These are phyloP conservation scores for Cornus florida DNA, from an alignment of 148 eudicot genomes.

Conservation along the genomic window DNA sequence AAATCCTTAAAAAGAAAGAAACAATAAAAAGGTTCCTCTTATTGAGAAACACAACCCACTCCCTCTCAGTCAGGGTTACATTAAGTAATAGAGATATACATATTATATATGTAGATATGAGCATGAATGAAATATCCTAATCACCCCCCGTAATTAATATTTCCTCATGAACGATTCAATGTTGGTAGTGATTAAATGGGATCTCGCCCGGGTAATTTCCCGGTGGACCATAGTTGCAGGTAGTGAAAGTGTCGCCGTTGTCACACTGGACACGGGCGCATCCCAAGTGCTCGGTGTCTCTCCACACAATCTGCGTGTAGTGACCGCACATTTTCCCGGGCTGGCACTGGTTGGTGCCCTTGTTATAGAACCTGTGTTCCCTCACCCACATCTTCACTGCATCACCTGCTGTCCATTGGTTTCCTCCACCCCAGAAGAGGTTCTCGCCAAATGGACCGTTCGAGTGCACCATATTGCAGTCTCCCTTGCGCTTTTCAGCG, in stretches of 20 bases:
- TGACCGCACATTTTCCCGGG: slow-evolving; percentile 19
- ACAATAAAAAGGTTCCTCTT: too few species aligned
- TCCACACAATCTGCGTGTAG: slow-evolving; percentile 26
- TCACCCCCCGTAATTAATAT: too few species aligned
- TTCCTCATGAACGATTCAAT: too few species aligned
- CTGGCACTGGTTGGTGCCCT: neutral
- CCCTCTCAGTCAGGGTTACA: too few species aligned
- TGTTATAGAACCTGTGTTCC: slow-evolving; percentile 3
- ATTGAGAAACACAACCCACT: too few species aligned
- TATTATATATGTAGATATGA: too few species aligned
- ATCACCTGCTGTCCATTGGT: too few species aligned
- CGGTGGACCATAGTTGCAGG: slow-evolving; percentile 22
- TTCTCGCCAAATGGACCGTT: slow-evolving; percentile 21
- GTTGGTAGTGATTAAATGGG: neutral
- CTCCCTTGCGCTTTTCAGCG: neutral
- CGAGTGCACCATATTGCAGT: slow-evolving; percentile 15
- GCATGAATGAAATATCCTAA: too few species aligned
- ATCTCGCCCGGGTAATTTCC: slow-evolving; percentile 18
- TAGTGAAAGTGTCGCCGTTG: neutral
- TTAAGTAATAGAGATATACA: too few species aligned
- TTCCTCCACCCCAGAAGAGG: slow-evolving; percentile 10
- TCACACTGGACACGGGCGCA: slow-evolving; percentile 8
- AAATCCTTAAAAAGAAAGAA: too few species aligned
- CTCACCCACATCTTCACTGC: too few species aligned
- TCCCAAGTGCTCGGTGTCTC: slow-evolving; percentile 9